Conservation (phyloP, 495 filamentous ascomycete species). For the Haplographium delicatum region DNA sequence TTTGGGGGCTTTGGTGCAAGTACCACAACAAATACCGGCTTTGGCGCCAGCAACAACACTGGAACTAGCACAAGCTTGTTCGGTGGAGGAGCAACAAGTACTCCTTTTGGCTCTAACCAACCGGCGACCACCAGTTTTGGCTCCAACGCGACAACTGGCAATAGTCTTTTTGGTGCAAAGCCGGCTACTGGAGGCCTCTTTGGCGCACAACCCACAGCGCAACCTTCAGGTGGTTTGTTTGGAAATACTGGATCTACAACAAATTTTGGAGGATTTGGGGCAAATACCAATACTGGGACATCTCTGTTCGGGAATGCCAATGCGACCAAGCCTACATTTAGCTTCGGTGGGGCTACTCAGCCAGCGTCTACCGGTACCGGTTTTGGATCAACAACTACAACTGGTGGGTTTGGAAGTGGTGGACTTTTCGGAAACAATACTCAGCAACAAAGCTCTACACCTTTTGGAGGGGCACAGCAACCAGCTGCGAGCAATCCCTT, state of each 20-base stretch:
- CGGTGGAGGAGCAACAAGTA: conserved; percentile 38
- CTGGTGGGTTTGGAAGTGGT: conserved; percentile 33
- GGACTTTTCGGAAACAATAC: conserved; percentile 36
- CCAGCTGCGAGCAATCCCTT: conserved; percentile 29
- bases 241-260: conserved; percentile 25
- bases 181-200: conserved; percentile 28
- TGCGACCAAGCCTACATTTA: conserved; percentile 27
- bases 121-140: conserved; percentile 39
- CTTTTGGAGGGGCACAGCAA: conserved; percentile 25
- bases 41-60: conserved; percentile 40
- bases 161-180: conserved; percentile 49
- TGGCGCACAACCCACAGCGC: conserved; percentile 18
- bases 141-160: conserved; percentile 41
- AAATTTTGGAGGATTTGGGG: conserved; percentile 33
- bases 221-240: conserved; percentile 29
- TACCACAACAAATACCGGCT: conserved; percentile 31
- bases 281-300: conserved; percentile 26
- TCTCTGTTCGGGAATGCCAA: conserved; percentile 28
- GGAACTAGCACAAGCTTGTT: conserved; percentile 44
- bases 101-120: conserved; percentile 51
- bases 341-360: conserved; percentile 31
- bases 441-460: conserved; percentile 24
- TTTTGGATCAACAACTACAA: conserved; percentile 33
- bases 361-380: conserved; percentile 32
- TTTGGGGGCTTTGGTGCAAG: conserved; percentile 52